phyloP scores from a whole-genome alignment of 2,329 filamentous ascomycete genomes.

The Neobulgaria alba region DNA sequence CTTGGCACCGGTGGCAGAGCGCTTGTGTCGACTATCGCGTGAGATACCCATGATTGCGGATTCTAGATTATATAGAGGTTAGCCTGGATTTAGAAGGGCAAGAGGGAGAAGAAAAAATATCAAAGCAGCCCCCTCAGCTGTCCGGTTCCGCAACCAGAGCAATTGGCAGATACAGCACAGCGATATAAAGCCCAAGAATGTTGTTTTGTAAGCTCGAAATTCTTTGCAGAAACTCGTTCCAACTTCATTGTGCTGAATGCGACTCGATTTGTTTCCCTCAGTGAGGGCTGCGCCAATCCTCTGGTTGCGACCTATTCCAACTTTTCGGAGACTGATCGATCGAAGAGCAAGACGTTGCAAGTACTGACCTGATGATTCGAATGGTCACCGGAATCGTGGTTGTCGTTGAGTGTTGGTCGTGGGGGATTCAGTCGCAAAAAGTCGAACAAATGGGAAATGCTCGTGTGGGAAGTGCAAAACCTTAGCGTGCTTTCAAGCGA shows the following conservation, averaged over 20 bases:
- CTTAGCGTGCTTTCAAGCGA: no score
- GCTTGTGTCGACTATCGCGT: slow-evolving; percentile 99
- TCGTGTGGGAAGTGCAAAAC: no score
- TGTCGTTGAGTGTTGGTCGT: neutral
- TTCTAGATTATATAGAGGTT: slow-evolving; percentile 38
- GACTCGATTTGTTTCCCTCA: neutral
- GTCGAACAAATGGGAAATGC: neutral
- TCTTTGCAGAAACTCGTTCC: slow-evolving; percentile 1
- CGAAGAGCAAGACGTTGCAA: neutral
- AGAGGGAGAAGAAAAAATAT: neutral
- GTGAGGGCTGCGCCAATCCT: neutral
- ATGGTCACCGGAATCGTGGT: neutral
- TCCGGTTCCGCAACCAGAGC: no score
- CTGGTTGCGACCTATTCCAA: neutral
- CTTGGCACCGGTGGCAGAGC: slow-evolving; percentile 98
- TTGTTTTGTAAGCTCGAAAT: neutral
- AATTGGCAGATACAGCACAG: neutral
- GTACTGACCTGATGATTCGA: neutral
- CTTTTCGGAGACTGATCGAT: neutral
- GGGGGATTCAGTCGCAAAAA: neutral
- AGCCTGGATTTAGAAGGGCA: slow-evolving; percentile 9
- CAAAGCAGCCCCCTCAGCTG: neutral
- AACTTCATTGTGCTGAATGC: neutral
- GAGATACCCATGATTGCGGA: slow-evolving; percentile 97
- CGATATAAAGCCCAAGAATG: neutral